Evolutionary conservation across 345 rosid genomes (phyloP).

Genomic region (Salix suchowensis): DNA sequence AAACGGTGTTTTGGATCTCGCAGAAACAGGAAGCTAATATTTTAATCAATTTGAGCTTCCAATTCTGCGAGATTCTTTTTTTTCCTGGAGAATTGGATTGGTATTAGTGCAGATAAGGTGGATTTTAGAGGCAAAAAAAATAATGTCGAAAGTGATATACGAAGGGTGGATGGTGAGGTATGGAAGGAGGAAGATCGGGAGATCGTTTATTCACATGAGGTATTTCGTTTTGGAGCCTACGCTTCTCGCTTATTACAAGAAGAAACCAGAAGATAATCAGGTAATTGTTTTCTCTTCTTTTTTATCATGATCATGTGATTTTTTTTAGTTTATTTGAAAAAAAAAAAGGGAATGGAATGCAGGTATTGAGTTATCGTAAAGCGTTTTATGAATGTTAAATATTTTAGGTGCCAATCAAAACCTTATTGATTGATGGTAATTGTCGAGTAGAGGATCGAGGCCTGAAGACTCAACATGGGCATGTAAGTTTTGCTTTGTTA

Average conservation of each 20-base stretch:
- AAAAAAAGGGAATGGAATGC: neutral
- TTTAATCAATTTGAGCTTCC: conserved; percentile 28
- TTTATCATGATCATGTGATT: neutral
- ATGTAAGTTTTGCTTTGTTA: conserved; percentile 46
- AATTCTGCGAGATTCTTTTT: conserved; percentile 31
- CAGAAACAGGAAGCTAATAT: conserved; percentile 9
- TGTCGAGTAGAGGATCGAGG: conserved; percentile 99
- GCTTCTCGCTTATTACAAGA: conserved; percentile 95
- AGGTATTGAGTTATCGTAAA: neutral
- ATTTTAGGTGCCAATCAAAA: conserved; percentile 94
- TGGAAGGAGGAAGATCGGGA: conserved; percentile 94
- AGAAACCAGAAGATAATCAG: conserved; percentile 92
- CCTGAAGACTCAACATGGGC: conserved; percentile 95
- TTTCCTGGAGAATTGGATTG: neutral
- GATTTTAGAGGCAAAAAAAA: conserved; percentile 1
- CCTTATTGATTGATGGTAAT: conserved; percentile 85
- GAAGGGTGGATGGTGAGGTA: conserved; percentile 99
- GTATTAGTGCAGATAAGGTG: neutral
- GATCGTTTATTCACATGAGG: conserved; percentile 96
- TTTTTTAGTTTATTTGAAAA: neutral
- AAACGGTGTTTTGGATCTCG: conserved; percentile 8
- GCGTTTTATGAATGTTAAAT: neutral
- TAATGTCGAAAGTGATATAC: conserved; percentile 77
- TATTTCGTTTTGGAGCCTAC: conserved; percentile 89
- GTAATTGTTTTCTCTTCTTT: conserved; percentile 24